Evolutionary conservation across 345 rosid species (phyloP).

Genomic region (Rubroshorea leprosula): DNA sequence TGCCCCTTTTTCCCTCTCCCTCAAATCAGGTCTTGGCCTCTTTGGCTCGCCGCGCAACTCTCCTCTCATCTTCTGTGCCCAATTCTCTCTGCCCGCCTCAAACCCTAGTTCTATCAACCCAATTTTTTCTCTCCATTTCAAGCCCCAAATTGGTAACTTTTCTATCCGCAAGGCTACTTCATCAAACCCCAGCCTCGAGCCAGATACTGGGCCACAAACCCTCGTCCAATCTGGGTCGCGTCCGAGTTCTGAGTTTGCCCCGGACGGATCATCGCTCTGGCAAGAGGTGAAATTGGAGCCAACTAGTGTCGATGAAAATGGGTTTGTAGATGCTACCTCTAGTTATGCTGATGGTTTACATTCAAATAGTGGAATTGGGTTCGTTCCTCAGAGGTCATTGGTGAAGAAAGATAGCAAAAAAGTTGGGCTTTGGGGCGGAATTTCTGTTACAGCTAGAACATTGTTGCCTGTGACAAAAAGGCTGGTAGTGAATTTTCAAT

Average conservation of each 20-base stretch:
- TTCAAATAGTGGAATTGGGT: constrained; percentile 16
- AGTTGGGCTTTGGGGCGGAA: constrained; percentile 24
- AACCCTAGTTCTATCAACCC: constrained; percentile 27
- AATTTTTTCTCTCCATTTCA: constrained; percentile 54
- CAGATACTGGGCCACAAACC: constrained; percentile 13
- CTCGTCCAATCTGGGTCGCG: constrained; percentile 18
- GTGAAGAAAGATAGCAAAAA: constrained; percentile 22
- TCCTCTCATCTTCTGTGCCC: constrained; percentile 53
- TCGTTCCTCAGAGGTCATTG: constrained; percentile 21
- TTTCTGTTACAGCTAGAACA: constrained; percentile 44
- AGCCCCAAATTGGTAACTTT: constrained; percentile 56
- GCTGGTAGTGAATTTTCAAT: constrained; percentile 34
- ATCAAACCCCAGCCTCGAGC: constrained; percentile 25
- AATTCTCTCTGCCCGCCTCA: constrained; percentile 33
- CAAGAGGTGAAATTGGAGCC: constrained; percentile 58
- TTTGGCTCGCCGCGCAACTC: constrained; percentile 55
- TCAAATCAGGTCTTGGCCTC: constrained; percentile 63
- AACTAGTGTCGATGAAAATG: constrained; percentile 18
- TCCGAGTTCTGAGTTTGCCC: constrained; percentile 19
- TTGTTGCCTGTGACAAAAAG: constrained; percentile 40
- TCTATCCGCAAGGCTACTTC: constrained; percentile 36
- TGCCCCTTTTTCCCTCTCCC: constrained; percentile 41
- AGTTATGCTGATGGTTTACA: constrained; percentile 9
- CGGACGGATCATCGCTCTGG: constrained; percentile 34
- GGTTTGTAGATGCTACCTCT: constrained; percentile 12